Conservation (phyloP, 2,329 filamentous ascomycete species). For the Talaromyces marneffei region DNA sequence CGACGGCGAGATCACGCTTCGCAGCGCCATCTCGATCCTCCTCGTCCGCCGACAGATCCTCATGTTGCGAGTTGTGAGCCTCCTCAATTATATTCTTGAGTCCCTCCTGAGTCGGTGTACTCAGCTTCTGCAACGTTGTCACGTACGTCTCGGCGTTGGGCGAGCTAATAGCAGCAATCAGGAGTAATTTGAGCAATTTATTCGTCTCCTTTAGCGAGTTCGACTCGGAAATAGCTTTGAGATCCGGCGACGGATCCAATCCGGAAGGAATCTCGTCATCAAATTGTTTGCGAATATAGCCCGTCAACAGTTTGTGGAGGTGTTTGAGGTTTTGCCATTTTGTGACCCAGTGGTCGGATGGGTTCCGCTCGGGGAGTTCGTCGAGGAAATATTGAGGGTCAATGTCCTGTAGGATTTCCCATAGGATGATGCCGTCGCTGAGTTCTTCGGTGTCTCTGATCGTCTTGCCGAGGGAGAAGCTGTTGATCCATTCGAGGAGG, state of each 20-base stretch:
- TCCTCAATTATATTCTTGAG: conserved; percentile 45
- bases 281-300: conserved; percentile 42
- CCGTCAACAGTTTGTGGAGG: conserved; percentile 41
- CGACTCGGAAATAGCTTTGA: conserved; percentile 43
- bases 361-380: conserved; percentile 41
- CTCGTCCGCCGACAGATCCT: conserved; percentile 31
- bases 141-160: conserved; percentile 53
- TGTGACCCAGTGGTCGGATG: conserved; percentile 42
- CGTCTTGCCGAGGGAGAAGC: conserved; percentile 39
- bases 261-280: conserved; percentile 39
- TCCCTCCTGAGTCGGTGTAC: conserved; percentile 39
- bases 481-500: conserved; percentile 45
- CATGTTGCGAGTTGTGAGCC: conserved; percentile 38
- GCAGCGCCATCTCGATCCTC: conserved; percentile 31
- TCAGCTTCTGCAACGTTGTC: conserved; percentile 40
- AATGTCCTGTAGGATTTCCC: conserved; percentile 46
- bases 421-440: conserved; percentile 41
- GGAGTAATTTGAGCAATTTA: conserved; percentile 58
- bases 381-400: conserved; percentile 45
- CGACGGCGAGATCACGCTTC: conserved; percentile 34
- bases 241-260: conserved; percentile 39
- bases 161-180: conserved; percentile 58
- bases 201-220: conserved; percentile 39
- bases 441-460: conserved; percentile 38
- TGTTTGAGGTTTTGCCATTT: conserved; percentile 47